Conservation (phyloP, 495 filamentous ascomycete genomes). For the Neurospora intermedia region DNA sequence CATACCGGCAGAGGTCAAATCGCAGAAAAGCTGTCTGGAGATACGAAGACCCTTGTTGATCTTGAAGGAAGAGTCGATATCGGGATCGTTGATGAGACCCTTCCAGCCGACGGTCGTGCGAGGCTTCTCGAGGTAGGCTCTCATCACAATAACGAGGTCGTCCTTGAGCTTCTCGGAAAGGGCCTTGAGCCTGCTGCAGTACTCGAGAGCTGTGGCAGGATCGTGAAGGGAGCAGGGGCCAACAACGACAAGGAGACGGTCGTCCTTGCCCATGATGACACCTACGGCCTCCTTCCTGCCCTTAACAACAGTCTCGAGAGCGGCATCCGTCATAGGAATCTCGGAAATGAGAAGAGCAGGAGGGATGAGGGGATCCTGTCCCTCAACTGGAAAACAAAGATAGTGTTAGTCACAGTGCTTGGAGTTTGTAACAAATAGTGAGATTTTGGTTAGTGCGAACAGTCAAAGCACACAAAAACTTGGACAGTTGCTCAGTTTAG, state of each 20-base stretch:
- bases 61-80: conserved; percentile 93
- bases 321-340: conserved; percentile 63
- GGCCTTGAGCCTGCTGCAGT: conserved; percentile 63
- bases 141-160: conserved; percentile 91
- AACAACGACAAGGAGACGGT: conserved; percentile 87
- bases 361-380: conserved; percentile 89
- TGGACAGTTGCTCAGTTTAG: background rate
- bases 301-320: conserved; percentile 58
- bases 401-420: conserved; percentile 13
- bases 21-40: conserved; percentile 78
- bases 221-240: conserved; percentile 98
- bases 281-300: conserved; percentile 74
- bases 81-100: conserved; percentile 96
- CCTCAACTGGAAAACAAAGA: conserved; percentile 53
- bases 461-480: background rate
- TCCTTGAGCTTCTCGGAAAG: conserved; percentile 63
- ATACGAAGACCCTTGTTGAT: conserved; percentile 98
- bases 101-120: conserved; percentile 99
- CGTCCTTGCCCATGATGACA: conserved; percentile 67
- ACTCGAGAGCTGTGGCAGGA: conserved; percentile 77
- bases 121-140: conserved; percentile 97
- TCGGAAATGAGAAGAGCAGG: conserved; percentile 81
- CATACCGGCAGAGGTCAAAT: conserved; percentile 76
- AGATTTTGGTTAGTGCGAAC: background rate
- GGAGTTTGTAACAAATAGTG: background rate